Evolutionary conservation across 108 stramenopile genomes (phyloP).

Genomic region (Fistulifera pelliculosa): DNA sequence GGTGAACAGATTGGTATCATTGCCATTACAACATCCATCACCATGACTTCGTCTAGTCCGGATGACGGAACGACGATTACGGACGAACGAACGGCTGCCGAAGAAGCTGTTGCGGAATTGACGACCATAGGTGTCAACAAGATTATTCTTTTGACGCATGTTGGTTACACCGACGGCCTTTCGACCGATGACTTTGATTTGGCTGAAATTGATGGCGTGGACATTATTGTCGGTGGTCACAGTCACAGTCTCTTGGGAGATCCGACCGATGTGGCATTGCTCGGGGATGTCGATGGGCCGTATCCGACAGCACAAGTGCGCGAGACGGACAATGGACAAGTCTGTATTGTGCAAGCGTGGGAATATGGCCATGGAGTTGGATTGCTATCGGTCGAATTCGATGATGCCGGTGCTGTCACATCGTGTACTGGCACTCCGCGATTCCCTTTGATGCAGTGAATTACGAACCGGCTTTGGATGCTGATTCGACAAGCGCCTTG

Average conservation of each 20-base stretch:
- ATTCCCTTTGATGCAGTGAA: slow-evolving; percentile 19
- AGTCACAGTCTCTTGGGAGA: slow-evolving; percentile 35
- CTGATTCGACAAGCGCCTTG: slow-evolving; percentile 7
- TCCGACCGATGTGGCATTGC: slow-evolving; percentile 4
- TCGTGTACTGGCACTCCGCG: slow-evolving; percentile 18
- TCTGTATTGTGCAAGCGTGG: slow-evolving; percentile 43
- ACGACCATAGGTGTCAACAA: slow-evolving; percentile 32
- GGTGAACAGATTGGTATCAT: slow-evolving; percentile 29
- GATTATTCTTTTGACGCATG: slow-evolving; percentile 37
- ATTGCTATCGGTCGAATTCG: slow-evolving; percentile 22
- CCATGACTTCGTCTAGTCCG: slow-evolving; percentile 29
- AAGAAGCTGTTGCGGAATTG: slow-evolving; percentile 22
- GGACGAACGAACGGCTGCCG: slow-evolving; percentile 30
- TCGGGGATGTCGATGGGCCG: slow-evolving; percentile 1
- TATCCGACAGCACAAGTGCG: slow-evolving; percentile 1
- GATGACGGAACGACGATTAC: slow-evolving; percentile 26
- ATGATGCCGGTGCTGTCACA: slow-evolving; percentile 30
- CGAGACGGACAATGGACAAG: slow-evolving; percentile 5
- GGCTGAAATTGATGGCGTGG: slow-evolving; percentile 39
- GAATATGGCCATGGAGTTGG: slow-evolving; percentile 33
- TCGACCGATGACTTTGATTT: slow-evolving; percentile 17
- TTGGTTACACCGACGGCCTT: slow-evolving; percentile 22
- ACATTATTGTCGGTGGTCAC: slow-evolving; percentile 45
- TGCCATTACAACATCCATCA: slow-evolving; percentile 22
- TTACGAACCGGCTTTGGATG: slow-evolving; percentile 12